phyloP scores from a whole-genome alignment of 208 protist genomes.

The Trypanosoma melophagium region DNA sequence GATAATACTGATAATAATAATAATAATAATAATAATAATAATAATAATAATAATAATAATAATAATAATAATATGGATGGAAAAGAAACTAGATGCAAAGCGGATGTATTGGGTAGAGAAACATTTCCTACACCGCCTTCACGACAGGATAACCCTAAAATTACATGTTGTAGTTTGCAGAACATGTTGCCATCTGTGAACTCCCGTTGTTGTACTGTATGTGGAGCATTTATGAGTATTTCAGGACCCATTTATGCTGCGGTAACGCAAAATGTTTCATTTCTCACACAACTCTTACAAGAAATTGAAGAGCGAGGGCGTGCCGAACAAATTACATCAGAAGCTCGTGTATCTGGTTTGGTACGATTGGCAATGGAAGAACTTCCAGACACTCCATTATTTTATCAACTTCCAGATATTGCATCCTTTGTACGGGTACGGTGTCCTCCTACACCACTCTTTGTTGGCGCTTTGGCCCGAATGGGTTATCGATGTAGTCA shows the following conservation, averaged over 20 bases:
- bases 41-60: not conserved
- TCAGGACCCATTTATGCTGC: slow-evolving; percentile 94
- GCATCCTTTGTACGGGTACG: slow-evolving; percentile 75
- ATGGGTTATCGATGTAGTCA: slow-evolving; percentile 89
- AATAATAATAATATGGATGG: not conserved
- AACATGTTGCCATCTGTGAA: slow-evolving; percentile 21
- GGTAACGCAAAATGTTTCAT: slow-evolving; percentile 85
- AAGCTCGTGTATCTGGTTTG: slow-evolving; percentile 81
- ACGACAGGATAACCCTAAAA: slow-evolving; percentile 46
- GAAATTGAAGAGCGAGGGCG: slow-evolving; percentile 66
- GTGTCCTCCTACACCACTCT: slow-evolving; percentile 66
- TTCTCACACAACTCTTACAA: slow-evolving; percentile 66
- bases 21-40: slow-evolving; percentile 7
- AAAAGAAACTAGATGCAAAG: slow-evolving; percentile 7
- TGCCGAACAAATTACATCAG: slow-evolving; percentile 52
- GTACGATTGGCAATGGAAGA: slow-evolving; percentile 83
- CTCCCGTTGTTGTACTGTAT: slow-evolving; percentile 66
- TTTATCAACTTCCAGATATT: slow-evolving; percentile 73
- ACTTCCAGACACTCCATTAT: slow-evolving; percentile 87
- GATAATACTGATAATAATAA: slow-evolving; percentile 12
- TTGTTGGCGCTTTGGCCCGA: slow-evolving; percentile 75
- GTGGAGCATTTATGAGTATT: slow-evolving; percentile 70
- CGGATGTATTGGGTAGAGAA: slow-evolving; percentile 29
- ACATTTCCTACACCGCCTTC: slow-evolving; percentile 41
- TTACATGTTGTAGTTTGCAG: slow-evolving; percentile 40